phyloP scores from a whole-genome alignment of 1,284 basidiomycete genomes.

The Amylostereum areolatum region DNA sequence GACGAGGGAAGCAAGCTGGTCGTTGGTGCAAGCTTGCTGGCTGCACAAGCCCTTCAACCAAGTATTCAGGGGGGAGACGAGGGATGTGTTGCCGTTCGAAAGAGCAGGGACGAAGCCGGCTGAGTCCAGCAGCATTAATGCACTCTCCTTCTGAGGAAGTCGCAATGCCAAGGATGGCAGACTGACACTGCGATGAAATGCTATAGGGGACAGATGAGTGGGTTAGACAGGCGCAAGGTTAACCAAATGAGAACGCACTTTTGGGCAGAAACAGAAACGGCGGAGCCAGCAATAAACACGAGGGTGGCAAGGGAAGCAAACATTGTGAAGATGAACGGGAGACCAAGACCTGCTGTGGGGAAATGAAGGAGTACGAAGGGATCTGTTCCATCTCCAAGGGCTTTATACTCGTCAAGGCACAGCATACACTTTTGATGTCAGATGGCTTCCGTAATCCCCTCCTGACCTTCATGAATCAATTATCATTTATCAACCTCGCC shows the following conservation, averaged over 20 bases:
- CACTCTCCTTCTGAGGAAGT: conserved; percentile 43
- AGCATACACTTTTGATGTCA: conserved; percentile 10
- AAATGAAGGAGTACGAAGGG: conserved; percentile 5
- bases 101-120: conserved; percentile 32
- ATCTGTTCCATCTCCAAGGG: not conserved
- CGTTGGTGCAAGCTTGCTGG: conserved; percentile 49
- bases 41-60: conserved; percentile 57
- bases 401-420: not conserved
- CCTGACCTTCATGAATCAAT: no score
- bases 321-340: conserved; percentile 17
- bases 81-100: conserved; percentile 29
- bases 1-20: conserved; percentile 41
- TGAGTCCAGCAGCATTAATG: conserved; percentile 42
- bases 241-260: conserved; percentile 28
- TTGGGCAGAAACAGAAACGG: conserved; percentile 38
- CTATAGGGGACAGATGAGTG: not conserved
- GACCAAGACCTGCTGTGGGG: conserved; percentile 8
- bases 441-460: no score
- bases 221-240: not conserved
- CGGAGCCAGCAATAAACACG: conserved; percentile 28
- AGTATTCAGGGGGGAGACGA: conserved; percentile 45
- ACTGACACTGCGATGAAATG: conserved; percentile 33
- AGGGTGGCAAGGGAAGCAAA: conserved; percentile 19
- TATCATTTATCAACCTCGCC: no score
- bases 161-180: conserved; percentile 29